Percentiles rank a stretch among this genome's conserved stretches.
Conservation (phyloP, 352 stramenopile genomes). For the Globisporangium emineosum region DNA sequence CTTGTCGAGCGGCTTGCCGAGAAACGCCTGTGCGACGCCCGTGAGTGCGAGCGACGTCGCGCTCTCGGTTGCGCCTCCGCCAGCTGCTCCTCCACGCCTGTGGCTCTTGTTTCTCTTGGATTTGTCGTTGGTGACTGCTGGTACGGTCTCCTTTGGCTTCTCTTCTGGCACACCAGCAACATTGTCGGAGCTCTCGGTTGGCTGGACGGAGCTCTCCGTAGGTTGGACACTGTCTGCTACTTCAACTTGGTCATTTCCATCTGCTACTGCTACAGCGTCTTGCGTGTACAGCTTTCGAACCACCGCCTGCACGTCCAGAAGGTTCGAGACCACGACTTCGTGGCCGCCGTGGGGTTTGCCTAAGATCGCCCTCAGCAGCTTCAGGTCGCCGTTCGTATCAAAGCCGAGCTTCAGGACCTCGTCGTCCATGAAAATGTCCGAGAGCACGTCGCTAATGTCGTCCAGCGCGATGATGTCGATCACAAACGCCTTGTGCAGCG, state of each 20-base stretch:
- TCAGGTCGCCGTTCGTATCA: slow-evolving; percentile 62
- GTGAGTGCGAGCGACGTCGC: slow-evolving; percentile 39
- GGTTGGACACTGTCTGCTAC: slow-evolving; percentile 11
- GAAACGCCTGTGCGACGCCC: slow-evolving; percentile 43
- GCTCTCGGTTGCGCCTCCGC: slow-evolving; percentile 24
- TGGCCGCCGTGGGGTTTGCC: slow-evolving; percentile 11
- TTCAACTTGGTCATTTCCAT: slow-evolving; percentile 4
- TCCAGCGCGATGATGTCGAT: slow-evolving; percentile 58
- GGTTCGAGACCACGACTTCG: slow-evolving; percentile 38
- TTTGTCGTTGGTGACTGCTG: neutral
- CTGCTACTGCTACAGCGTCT: neutral
- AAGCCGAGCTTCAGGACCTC: slow-evolving; percentile 71
- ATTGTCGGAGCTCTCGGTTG: neutral
- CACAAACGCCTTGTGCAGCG: slow-evolving; percentile 51
- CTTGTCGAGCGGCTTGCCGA: slow-evolving; percentile 72
- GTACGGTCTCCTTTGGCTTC: neutral
- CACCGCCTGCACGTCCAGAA: slow-evolving; percentile 59
- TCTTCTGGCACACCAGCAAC: neutral
- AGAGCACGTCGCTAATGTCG: slow-evolving; percentile 27
- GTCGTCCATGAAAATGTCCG: slow-evolving; percentile 41
- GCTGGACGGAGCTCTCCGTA: slow-evolving; percentile 6
- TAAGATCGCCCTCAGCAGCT: slow-evolving; percentile 50
- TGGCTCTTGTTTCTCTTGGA: slow-evolving; percentile 4
- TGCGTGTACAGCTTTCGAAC: slow-evolving; percentile 30
- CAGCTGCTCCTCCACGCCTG: slow-evolving; percentile 11